Base-by-base conservation (phyloP, 1,284 basidiomycete species). In the Inonotus hispidus region DNA sequence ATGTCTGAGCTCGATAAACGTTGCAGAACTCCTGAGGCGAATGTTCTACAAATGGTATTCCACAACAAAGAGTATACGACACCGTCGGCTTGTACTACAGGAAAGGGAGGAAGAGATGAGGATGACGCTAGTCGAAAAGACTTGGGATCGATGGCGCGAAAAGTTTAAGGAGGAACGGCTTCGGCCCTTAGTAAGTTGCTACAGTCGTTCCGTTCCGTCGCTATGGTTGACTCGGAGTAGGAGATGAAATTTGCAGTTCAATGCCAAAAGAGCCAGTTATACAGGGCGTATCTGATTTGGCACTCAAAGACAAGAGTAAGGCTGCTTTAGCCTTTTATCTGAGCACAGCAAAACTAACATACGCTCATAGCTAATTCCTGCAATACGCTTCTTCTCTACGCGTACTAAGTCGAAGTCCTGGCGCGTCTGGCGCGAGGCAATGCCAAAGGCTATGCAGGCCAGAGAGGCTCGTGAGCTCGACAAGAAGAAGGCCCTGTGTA, bases 131-230 rank as follows among this genome's bases (percentile, higher is more conserved):
- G 71, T 86, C 25, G 76, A 79, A 32, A 74, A 72, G 39, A 81
- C 80, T 32, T 92, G 89, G 88, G 87, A 90, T 59, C 84, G 77
- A 67, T 92, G 90, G 90, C 76, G 84, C 67, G 88, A 87, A 59
- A 80, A 77, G 43, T 90, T 83, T 69, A 79, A 77, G 63, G 82
- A 85, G 58, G 81, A 83, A 65, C 77, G 77, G 62, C 73, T 92
- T 53, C 81, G 80, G 38, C 85, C 85, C 23, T 70, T 87, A 67
- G 89, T 90, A 64, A 68, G 83, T 72, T 10, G 62, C 27, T 35
- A n/a, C 23, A 39, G 29, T 53, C 35, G n/a, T 25, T 29, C 27
- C 43, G 25, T 13, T 41, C 25, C 25, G 11, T 23, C 21, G 19
- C 19, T 52, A 11, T 27, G 41, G 41, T n/a, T 8, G 38, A 7